phyloP scores from a whole-genome alignment of 1,139 yeast genomes.

The Entelexis paramagnoliae region DNA sequence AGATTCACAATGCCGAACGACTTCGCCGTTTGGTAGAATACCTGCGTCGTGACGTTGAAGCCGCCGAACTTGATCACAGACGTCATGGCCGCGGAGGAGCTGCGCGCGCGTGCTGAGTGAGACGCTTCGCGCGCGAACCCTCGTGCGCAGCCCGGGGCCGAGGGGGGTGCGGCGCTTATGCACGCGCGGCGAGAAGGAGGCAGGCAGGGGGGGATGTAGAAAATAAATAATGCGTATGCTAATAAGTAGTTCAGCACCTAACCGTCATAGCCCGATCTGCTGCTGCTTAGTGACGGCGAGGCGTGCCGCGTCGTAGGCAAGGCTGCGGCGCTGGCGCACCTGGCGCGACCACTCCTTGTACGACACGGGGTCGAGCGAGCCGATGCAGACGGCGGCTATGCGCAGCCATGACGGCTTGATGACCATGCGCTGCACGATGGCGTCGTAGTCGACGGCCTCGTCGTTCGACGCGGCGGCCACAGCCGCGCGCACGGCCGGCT shows the following conservation, averaged over 20 bases:
- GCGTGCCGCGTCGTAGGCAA: constrained; percentile 1
- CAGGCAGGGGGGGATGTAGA: too few species aligned
- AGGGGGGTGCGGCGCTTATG: too few species aligned
- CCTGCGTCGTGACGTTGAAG: constrained; percentile 55
- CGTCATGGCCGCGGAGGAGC: neutral
- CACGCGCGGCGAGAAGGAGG: too few species aligned
- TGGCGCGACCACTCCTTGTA: constrained; percentile 24
- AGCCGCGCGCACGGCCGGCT: neutral
- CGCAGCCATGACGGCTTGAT: constrained; percentile 2
- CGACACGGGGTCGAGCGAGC: constrained; percentile 26
- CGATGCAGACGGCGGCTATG: constrained; percentile 22
- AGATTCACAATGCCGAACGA: constrained; percentile 79
- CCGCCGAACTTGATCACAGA: constrained; percentile 26
- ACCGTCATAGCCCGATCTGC: neutral
- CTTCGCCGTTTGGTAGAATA: constrained; percentile 30
- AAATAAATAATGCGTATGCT: too few species aligned
- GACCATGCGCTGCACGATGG: constrained; percentile 8
- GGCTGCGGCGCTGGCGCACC: constrained; percentile 10
- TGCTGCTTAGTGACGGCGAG: neutral
- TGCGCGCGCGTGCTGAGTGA: neutral
- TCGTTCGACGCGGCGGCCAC: neutral
- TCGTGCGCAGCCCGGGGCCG: too few species aligned
- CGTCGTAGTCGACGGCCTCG: constrained; percentile 7
- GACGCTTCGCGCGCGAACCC: neutral
- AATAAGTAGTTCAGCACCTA: neutral